Evolutionary conservation across 371 early-diverging fungal genomes (phyloP).

Genomic region (Mortierella sp.): DNA sequence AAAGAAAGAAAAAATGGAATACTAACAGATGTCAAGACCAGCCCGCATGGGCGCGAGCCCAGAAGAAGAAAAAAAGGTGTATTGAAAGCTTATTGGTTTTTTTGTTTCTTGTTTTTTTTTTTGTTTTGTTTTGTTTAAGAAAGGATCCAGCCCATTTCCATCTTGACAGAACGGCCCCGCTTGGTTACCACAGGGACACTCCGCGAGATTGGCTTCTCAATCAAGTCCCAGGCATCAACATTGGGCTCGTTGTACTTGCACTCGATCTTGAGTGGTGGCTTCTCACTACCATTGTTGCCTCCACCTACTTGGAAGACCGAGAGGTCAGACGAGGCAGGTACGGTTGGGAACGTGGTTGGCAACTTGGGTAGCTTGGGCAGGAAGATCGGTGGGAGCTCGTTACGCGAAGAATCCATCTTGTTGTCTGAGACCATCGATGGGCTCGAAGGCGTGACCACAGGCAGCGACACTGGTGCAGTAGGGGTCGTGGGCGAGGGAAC

Average conservation of each 20-base stretch:
- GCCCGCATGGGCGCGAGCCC: too few relatives aligned
- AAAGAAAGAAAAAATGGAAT: too few relatives aligned
- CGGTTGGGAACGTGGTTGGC: background rate
- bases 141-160: conserved; percentile 20
- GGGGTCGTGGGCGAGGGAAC: background rate
- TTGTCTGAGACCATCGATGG: too few relatives aligned
- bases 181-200: background rate
- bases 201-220: conserved; percentile 8
- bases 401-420: background rate
- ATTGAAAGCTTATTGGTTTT: too few relatives aligned
- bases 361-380: conserved; percentile 8
- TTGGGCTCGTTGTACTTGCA: conserved; percentile 21
- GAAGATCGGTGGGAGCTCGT: conserved; percentile 9
- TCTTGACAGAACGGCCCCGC: conserved; percentile 13
- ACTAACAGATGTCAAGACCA: too few relatives aligned
- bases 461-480: background rate
- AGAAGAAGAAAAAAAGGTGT: too few relatives aligned
- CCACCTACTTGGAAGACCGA: conserved; percentile 12
- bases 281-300: background rate
- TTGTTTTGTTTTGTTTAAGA: background rate
- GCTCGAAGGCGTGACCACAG: too few relatives aligned
- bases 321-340: conserved; percentile 9
- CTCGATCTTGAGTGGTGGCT: conserved; percentile 9
- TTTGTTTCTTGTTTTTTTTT: too few relatives aligned
- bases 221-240: conserved; percentile 16